Conservation (phyloP, 768 basidiomycete genomes). For the Xerocomellus intermedius region DNA sequence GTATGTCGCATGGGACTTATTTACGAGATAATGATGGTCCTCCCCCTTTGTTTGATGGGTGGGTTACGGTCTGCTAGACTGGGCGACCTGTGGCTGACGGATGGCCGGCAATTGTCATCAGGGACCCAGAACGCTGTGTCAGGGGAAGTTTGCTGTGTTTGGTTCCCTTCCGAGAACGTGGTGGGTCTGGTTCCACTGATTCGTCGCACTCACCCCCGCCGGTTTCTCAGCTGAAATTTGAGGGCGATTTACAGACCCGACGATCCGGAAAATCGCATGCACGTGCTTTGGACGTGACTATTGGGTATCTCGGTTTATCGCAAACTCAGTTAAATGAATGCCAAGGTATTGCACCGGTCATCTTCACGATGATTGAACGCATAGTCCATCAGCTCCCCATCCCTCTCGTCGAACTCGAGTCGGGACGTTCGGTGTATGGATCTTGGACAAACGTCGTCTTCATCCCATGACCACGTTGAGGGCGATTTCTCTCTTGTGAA, state of each 20-base stretch:
- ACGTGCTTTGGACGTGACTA: not conserved
- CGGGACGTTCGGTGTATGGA: too few relatives aligned
- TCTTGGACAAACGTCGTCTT: not conserved
- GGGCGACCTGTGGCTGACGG: not conserved
- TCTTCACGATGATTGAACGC: not conserved
- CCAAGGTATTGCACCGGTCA: not conserved
- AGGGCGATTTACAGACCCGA: not conserved
- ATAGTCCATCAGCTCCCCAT: not conserved
- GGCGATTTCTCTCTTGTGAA: not conserved
- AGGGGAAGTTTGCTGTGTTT: not conserved
- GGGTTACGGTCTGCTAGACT: not conserved
- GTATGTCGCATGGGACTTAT: slow-evolving; percentile 9
- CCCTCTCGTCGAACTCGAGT: not conserved
- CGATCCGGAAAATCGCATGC: not conserved
- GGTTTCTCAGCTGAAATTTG: not conserved
- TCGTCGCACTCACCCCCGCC: not conserved
- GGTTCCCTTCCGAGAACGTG: not conserved
- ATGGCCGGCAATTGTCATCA: too few relatives aligned
- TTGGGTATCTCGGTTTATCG: not conserved
- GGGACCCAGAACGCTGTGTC: not conserved
- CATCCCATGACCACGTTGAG: too few relatives aligned
- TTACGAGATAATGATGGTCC: slow-evolving; percentile 1
- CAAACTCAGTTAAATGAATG: not conserved
- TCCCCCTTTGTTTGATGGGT: not conserved
- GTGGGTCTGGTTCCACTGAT: not conserved